These are phyloP conservation scores for Ananas comosus DNA, from an alignment of 176 grass and related monocot genomes.

Conservation along the genomic window DNA sequence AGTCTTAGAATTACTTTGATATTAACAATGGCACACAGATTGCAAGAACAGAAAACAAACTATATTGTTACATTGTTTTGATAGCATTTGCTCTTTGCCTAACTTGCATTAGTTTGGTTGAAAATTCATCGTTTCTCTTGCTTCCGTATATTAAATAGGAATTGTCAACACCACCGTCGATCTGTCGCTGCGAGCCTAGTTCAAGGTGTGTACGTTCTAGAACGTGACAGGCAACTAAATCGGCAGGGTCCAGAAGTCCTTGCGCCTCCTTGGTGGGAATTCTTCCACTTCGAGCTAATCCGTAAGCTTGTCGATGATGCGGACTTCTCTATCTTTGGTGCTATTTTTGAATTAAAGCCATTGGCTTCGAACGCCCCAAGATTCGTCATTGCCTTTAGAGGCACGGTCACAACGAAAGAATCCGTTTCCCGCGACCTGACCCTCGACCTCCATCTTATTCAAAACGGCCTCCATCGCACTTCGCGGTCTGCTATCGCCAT, in stretches of 20 bases:
- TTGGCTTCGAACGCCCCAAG: constrained; percentile 43
- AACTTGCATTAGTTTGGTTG: constrained; percentile 15
- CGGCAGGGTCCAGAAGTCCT: constrained; percentile 38
- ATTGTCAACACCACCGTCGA: constrained; percentile 48
- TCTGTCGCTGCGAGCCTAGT: constrained; percentile 79
- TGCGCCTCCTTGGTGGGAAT: constrained; percentile 83
- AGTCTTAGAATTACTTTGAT: not conserved
- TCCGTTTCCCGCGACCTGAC: constrained; percentile 68
- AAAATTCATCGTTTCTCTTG: constrained; percentile 18
- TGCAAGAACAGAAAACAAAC: not conserved
- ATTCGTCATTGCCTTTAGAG: constrained; percentile 90
- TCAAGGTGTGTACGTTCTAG: constrained; percentile 82
- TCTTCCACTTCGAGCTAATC: constrained; percentile 71
- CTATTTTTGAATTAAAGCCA: constrained; percentile 75
- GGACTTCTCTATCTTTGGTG: constrained; percentile 76
- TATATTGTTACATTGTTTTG: constrained; percentile 6
- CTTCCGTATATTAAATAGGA: constrained; percentile 41
- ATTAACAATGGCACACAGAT: constrained; percentile 1
- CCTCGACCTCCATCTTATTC: constrained; percentile 55
- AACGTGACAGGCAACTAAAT: constrained; percentile 70
- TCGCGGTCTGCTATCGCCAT: constrained; percentile 80
- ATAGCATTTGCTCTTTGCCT: constrained; percentile 4
- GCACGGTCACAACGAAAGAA: constrained; percentile 74
- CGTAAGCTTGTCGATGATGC: constrained; percentile 76
- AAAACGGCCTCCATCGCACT: constrained; percentile 72